Conservation (phyloP, 2,329 filamentous ascomycete species). For the Calonectria hawksworthii region DNA sequence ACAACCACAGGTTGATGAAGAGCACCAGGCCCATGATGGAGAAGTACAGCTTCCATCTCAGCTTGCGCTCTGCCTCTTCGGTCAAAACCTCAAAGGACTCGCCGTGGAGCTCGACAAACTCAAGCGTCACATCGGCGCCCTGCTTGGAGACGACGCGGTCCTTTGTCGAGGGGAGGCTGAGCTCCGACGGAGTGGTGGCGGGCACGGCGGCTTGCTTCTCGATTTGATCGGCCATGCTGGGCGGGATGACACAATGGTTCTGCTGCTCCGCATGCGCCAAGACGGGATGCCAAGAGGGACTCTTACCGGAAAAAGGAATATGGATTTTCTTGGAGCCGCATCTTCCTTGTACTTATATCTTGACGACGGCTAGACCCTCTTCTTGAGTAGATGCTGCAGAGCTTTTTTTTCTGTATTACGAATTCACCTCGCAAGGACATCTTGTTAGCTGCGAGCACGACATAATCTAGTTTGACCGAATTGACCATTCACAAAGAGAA, state of each 20-base stretch:
- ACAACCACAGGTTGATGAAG: conserved; percentile 23
- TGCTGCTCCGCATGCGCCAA: conserved; percentile 1
- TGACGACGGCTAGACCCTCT: too few species aligned
- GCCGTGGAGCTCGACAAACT: conserved; percentile 21
- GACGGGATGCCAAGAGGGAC: conserved; percentile 11
- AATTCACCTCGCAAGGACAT: background rate
- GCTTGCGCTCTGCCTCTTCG: conserved; percentile 7
- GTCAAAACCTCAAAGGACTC: conserved; percentile 15
- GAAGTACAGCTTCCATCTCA: conserved; percentile 20
- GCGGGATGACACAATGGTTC: background rate
- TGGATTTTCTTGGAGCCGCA: background rate
- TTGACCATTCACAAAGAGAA: background rate
- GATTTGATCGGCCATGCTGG: conserved; percentile 1
- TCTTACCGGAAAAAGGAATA: conserved; percentile 8
- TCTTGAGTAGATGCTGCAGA: too few species aligned
- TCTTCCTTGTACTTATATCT: conserved; percentile 18
- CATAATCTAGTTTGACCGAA: conserved; percentile 2
- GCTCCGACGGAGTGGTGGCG: background rate
- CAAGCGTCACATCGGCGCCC: conserved; percentile 19
- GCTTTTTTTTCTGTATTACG: background rate
- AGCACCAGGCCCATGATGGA: conserved; percentile 6
- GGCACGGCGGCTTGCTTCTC: background rate
- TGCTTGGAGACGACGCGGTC: conserved; percentile 18
- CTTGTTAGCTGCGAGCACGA: conserved; percentile 23
- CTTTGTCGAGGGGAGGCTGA: conserved; percentile 16